These are phyloP conservation scores for Cadophora sp. DNA, from an alignment of 2,329 filamentous ascomycete genomes.

Conservation along the genomic window DNA sequence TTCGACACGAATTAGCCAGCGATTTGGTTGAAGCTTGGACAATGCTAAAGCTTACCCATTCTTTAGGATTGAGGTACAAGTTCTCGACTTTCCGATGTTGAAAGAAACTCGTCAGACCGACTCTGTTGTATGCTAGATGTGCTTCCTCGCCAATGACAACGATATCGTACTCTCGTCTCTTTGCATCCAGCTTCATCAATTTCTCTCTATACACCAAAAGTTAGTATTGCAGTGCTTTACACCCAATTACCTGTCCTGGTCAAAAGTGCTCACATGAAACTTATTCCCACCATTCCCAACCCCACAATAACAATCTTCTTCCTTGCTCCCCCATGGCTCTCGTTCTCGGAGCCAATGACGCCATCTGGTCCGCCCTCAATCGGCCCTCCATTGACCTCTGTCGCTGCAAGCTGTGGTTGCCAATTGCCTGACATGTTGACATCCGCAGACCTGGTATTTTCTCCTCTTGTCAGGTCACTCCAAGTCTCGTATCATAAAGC, in stretches of 20 bases:
- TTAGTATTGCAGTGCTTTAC: conserved; percentile 8
- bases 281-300: conserved; percentile 89
- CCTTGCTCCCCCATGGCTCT: conserved; percentile 43
- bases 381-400: conserved; percentile 36
- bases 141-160: conserved; percentile 88
- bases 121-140: conserved; percentile 89
- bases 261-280: conserved; percentile 74
- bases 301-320: conserved; percentile 84
- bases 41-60: conserved; percentile 72
- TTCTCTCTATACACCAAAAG: conserved; percentile 71
- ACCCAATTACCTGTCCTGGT: neutral
- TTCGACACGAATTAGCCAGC: neutral
- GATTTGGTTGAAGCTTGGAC: neutral
- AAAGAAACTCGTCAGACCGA: conserved; percentile 89
- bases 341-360: conserved; percentile 34
- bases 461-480: neutral
- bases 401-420: conserved; percentile 38
- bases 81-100: conserved; percentile 85
- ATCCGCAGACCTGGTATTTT: neutral
- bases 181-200: conserved; percentile 81
- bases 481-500: neutral
- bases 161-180: conserved; percentile 77
- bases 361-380: conserved; percentile 37
- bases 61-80: conserved; percentile 82
- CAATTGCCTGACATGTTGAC: conserved; percentile 38